Base-by-base conservation (phyloP, 495 filamentous ascomycete species). In the Podospora tetraspora region DNA sequence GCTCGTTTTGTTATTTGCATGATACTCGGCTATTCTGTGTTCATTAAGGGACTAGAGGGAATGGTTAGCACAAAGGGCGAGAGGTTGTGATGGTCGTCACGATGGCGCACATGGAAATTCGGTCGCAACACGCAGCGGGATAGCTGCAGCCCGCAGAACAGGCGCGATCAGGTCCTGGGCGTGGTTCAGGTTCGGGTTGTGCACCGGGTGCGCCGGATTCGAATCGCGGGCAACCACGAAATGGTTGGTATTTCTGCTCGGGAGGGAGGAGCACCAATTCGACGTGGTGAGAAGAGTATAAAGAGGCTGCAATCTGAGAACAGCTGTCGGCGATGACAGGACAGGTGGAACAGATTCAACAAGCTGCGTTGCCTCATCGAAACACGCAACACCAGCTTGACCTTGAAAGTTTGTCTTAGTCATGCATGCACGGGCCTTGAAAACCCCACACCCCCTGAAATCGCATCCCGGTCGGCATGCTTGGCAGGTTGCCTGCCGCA, bases 1-100 rank as follows among this genome's bases (percentile, higher is more conserved):
- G 82, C 79, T 66, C 79, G 70, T 63, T 79, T 77, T 77, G 74
- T 72, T 70, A 80, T 75, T 69, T 80, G 81, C 84, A 87, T 87
- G 37, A 63, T 79, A 69, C 11, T 59, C 16, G 27, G 22, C 30
- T 52, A 52, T 52, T 3, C 43, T 30, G 23, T 60, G 59, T 60
- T 60, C 19, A 24, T 60, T 9, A 56, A n/a, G n/a, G 4, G 25
- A 23, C 52, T 19, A 5, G 25, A n/a, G 21, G 1, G 10, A 24
- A 59, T 2, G 0, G 19, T 22, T 34, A 58, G 43, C 19, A 52
- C 43, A 52, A 52, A 5, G 12, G 12, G 29, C 27, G 32, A 12
- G 16, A 52, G 16, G 43, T 52, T 8, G 43, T n/a, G 3, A n/a
- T 5, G 43, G 8, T 52, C 43, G 43, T 52, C 43, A 52, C n/a